Evolutionary conservation across 129 eudicot species (phyloP), one percentile per base, ranked within the genome.

Genomic region (Flaveria bidentis): DNA sequence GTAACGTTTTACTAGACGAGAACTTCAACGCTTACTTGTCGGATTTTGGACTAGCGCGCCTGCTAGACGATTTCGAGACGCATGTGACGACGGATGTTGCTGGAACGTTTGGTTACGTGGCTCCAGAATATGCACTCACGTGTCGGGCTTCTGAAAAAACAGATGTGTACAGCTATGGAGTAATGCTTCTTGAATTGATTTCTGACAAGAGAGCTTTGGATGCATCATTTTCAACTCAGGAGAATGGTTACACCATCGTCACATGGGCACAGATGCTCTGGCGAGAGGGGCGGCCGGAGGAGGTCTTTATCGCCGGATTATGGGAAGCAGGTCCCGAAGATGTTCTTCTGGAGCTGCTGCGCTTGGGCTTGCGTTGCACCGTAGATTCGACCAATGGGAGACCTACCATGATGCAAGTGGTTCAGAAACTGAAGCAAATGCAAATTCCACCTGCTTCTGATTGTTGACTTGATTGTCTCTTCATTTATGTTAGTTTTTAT

Each of bases 61-160:
- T 87, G 68, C 76, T 88, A 23, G 87, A 85, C 6, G 86, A 83
- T 45, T 88, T 87, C 2, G 87, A 88, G 81, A 88, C 92, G 23
- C 92, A 85, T 9, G 89, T 87, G 14, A 88, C 92, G 1, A 88
- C 92, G 0, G 87, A 81, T 75, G 92, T 85, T 1, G 92, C 89
- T 12, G 92, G 92, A 14, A 87, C 89, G 11, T 87, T 85, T 22
- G 92, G 89, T 36, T 87, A 87, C 52, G 92, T 87, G 69, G 92
- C 92, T 8, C 92, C 92, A 2, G 92, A 88, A 73, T 88, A 85
- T 62, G 89, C 89, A 22, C 58, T 85, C 44, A 77, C 89, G 9
- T 77, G 89, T 42, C 69, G 86, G 61, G 89, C 87, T 52, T 85
- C 92, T 8, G 92, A 88, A 26, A 88, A 88, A 78, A 83, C 87